These are phyloP conservation scores for Aschersonia sp. DNA, from an alignment of 2,329 filamentous ascomycete genomes.

Conservation along the genomic window DNA sequence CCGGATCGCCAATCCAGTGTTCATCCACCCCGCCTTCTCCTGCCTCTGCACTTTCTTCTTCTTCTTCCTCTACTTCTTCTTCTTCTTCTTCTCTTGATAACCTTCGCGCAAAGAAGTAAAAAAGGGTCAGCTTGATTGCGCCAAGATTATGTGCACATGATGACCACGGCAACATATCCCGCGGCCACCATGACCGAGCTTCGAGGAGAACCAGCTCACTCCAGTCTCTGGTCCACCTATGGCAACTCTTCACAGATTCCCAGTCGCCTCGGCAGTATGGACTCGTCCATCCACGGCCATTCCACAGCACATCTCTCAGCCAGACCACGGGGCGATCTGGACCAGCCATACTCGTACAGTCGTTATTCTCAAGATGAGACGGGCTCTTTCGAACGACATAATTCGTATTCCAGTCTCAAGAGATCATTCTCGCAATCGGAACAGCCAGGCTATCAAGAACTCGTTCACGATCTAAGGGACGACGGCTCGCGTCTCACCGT, in stretches of 20 bases:
- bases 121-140: neutral
- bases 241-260: constrained; percentile 38
- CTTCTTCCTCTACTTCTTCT: neutral
- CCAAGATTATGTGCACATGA: constrained; percentile 37
- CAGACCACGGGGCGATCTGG: constrained; percentile 33
- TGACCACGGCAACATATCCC: constrained; percentile 44
- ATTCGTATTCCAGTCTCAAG: constrained; percentile 40
- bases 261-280: constrained; percentile 35
- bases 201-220: constrained; percentile 43
- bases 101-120: neutral
- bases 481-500: constrained; percentile 42
- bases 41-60: neutral
- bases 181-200: constrained; percentile 46
- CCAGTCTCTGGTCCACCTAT: constrained; percentile 44
- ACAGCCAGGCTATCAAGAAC: constrained; percentile 42
- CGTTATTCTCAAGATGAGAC: constrained; percentile 40
- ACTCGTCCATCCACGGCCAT: constrained; percentile 30
- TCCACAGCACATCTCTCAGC: constrained; percentile 23
- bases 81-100: neutral
- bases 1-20: neutral
- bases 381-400: constrained; percentile 38
- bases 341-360: constrained; percentile 37
- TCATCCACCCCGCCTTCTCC: neutral
- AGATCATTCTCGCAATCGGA: constrained; percentile 41
- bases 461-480: constrained; percentile 45